Percentiles rank a stretch among this genome's conserved stretches.
Evolutionary conservation across 129 eudicot genomes (phyloP).

Genomic region (Ambrosia artemisiifolia): DNA sequence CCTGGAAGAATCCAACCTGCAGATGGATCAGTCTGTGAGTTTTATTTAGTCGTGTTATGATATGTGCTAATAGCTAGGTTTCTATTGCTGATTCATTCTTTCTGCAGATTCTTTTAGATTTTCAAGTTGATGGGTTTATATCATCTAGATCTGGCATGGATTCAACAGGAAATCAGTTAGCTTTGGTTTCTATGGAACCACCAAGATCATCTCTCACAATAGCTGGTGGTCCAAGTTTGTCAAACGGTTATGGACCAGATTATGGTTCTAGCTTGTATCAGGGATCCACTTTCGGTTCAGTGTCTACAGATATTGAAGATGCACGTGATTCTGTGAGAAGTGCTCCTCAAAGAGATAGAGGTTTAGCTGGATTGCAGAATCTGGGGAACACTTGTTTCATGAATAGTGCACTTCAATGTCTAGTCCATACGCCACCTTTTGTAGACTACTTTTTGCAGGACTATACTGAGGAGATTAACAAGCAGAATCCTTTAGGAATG

Average conservation of each 20-base stretch:
- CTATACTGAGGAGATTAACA: constrained; percentile 83
- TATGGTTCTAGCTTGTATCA: constrained; percentile 46
- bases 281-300: constrained; percentile 40
- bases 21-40: constrained; percentile 96
- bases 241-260: constrained; percentile 65
- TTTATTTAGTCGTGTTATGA: background rate
- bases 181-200: constrained; percentile 91
- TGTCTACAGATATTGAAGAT: constrained; percentile 51
- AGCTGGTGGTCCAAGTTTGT: constrained; percentile 91
- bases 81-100: background rate
- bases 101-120: constrained; percentile 70
- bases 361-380: constrained; percentile 94
- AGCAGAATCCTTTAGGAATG: constrained; percentile 87
- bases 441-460: constrained; percentile 84
- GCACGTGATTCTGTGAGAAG: constrained; percentile 39
- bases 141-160: constrained; percentile 53
- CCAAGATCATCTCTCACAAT: constrained; percentile 70
- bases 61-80: background rate
- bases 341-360: constrained; percentile 50
- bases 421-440: constrained; percentile 87
- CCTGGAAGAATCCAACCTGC: constrained; percentile 71
- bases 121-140: constrained; percentile 37
- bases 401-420: constrained; percentile 95
- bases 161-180: constrained; percentile 84
- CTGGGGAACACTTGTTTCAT: constrained; percentile 97